These are phyloP conservation scores for Globisporangium lucens DNA, from an alignment of 352 stramenopile species.

Conservation along the genomic window DNA sequence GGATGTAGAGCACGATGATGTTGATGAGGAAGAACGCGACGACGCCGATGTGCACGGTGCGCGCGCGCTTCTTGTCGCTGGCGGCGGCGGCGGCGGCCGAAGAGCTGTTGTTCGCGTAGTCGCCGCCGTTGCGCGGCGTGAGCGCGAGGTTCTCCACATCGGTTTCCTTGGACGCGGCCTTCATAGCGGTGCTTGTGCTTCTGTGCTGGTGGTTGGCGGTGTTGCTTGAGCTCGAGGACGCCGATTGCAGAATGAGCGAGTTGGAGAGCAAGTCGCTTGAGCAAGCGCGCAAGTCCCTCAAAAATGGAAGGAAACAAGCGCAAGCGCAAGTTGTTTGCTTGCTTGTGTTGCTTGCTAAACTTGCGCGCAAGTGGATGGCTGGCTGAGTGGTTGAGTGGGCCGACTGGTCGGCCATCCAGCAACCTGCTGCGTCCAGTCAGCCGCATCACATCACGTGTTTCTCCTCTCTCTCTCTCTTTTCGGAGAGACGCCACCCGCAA, in stretches of 20 bases:
- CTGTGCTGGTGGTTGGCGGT: slow-evolving; percentile 4
- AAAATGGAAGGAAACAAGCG: slow-evolving; percentile 8
- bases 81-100: neutral
- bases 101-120: slow-evolving; percentile 20
- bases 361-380: neutral
- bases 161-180: slow-evolving; percentile 2
- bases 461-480: neutral
- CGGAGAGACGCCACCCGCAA: neutral
- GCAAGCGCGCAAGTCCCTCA: neutral
- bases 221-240: slow-evolving; percentile 12
- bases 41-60: slow-evolving; percentile 31
- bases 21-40: slow-evolving; percentile 68
- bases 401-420: neutral
- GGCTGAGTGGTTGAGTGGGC: neutral
- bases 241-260: slow-evolving; percentile 27
- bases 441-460: neutral
- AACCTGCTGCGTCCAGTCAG: neutral
- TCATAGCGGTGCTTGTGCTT: slow-evolving; percentile 15
- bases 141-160: slow-evolving; percentile 36
- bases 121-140: slow-evolving; percentile 42
- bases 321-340: neutral
- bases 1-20: slow-evolving; percentile 79
- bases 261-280: neutral
- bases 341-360: neutral
- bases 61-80: slow-evolving; percentile 29